Percentiles rank a stretch among this genome's conserved stretches.
Conservation (phyloP, 495 filamentous ascomycete genomes). For the Pyronema domesticum region DNA sequence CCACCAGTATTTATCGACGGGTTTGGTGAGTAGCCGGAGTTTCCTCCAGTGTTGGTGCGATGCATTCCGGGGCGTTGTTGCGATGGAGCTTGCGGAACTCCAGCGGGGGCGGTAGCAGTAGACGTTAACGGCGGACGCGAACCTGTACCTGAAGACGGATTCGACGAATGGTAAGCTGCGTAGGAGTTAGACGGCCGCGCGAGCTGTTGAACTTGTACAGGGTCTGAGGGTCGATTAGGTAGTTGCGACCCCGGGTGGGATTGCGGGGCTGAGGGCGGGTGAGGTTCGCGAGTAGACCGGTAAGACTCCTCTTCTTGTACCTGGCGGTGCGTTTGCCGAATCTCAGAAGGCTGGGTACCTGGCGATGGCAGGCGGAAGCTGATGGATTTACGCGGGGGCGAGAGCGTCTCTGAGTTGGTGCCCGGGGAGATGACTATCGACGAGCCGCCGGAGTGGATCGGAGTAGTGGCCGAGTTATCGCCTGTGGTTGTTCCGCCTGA, state of each 20-base stretch:
- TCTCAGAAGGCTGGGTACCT: slow-evolving; percentile 7
- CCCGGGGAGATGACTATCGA: slow-evolving; percentile 9
- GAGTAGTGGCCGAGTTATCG: slow-evolving; percentile 12
- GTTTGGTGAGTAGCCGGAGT: slow-evolving; percentile 15
- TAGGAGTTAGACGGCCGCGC: slow-evolving; percentile 6
- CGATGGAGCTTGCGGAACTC: slow-evolving; percentile 7
- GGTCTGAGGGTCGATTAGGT: background rate
- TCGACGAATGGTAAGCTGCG: slow-evolving; percentile 18
- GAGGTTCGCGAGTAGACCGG: slow-evolving; percentile 30
- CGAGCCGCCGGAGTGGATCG: slow-evolving; percentile 18
- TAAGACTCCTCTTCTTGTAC: slow-evolving; percentile 34
- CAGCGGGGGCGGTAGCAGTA: slow-evolving; percentile 5
- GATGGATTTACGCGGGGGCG: slow-evolving; percentile 12
- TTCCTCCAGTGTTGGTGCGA: slow-evolving; percentile 11
- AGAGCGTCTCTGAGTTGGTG: slow-evolving; percentile 5
- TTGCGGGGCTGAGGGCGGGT: background rate
- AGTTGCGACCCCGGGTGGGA: background rate
- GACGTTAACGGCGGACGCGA: slow-evolving; percentile 9
- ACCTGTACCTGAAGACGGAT: slow-evolving; percentile 11
- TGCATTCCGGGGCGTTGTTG: slow-evolving; percentile 11
- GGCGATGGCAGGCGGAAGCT: slow-evolving; percentile 19
- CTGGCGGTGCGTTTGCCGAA: slow-evolving; percentile 4
- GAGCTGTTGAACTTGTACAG: background rate
- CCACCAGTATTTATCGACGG: slow-evolving; percentile 1
- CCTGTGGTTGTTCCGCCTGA: background rate